These are phyloP conservation scores for Hanseniaspora pseudoguilliermondii DNA, from an alignment of 805 yeast genomes.

Conservation along the genomic window DNA sequence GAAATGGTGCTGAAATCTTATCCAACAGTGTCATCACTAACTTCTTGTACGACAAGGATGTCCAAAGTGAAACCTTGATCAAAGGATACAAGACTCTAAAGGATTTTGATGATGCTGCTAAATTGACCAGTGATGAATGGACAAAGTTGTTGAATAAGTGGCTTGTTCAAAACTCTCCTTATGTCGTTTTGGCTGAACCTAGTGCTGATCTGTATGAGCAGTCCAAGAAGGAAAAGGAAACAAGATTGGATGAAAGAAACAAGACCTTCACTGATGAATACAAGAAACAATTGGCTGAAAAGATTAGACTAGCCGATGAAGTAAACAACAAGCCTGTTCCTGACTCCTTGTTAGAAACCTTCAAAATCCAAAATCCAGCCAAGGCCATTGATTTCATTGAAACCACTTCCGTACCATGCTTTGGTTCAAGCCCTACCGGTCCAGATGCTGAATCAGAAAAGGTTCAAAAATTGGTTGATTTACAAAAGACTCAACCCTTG, in stretches of 20 bases:
- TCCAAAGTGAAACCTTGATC: slow-evolving; percentile 34
- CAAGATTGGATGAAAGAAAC: slow-evolving; percentile 38
- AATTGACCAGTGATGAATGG: slow-evolving; percentile 67
- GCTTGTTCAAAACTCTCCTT: slow-evolving; percentile 50
- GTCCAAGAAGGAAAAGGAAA: slow-evolving; percentile 33
- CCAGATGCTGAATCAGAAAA: slow-evolving; percentile 21
- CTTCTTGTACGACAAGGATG: slow-evolving; percentile 54
- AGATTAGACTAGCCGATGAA: slow-evolving; percentile 48
- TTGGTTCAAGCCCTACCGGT: slow-evolving; percentile 28
- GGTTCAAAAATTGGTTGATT: slow-evolving; percentile 20
- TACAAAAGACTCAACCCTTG: slow-evolving; percentile 32
- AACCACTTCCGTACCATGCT: slow-evolving; percentile 50
- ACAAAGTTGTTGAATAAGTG: slow-evolving; percentile 36
- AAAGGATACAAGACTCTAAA: slow-evolving; percentile 41
- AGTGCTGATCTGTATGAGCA: slow-evolving; percentile 41
- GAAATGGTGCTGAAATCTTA: slow-evolving; percentile 42
- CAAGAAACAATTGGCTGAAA: slow-evolving; percentile 36
- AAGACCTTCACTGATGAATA: slow-evolving; percentile 47
- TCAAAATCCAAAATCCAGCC: slow-evolving; percentile 63
- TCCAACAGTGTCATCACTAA: slow-evolving; percentile 61
- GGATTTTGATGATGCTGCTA: slow-evolving; percentile 40
- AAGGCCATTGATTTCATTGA: slow-evolving; percentile 54
- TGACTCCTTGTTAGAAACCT: slow-evolving; percentile 42
- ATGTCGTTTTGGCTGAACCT: slow-evolving; percentile 60
- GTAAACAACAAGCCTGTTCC: slow-evolving; percentile 73